phyloP scores from a whole-genome alignment of 2,329 filamentous ascomycete genomes.

The Cercospora sesami region DNA sequence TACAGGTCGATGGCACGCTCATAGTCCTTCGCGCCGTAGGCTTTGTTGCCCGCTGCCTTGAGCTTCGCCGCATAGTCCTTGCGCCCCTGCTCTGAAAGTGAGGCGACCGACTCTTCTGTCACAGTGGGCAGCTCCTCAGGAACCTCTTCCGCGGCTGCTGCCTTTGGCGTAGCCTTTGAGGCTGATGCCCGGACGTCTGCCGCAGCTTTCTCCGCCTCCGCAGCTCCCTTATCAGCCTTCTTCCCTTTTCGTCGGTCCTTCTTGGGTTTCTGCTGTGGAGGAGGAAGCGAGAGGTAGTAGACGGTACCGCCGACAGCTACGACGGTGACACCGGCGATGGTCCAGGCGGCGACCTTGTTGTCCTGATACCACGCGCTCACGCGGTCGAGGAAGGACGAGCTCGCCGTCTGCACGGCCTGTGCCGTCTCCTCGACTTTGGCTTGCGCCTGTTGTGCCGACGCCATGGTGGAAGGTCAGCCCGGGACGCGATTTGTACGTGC shows the following conservation, averaged over 20 bases:
- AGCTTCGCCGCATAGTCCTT: conserved; percentile 86
- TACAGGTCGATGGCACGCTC: conserved; percentile 92
- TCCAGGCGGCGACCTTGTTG: conserved; percentile 94
- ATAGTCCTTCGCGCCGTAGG: conserved; percentile 92
- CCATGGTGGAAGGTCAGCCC: conserved; percentile 19
- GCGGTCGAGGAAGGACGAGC: conserved; percentile 81
- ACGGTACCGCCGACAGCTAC: conserved; percentile 87
- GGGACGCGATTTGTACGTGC: background rate
- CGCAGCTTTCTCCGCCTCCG: conserved; percentile 40
- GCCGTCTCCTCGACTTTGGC: conserved; percentile 26
- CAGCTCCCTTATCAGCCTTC: conserved; percentile 60
- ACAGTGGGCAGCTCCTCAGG: conserved; percentile 53
- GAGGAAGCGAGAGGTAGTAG: conserved; percentile 71
- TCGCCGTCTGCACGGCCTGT: conserved; percentile 44
- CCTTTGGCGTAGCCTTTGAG: conserved; percentile 31
- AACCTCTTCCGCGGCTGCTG: conserved; percentile 39
- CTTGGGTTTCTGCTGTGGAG: conserved; percentile 63
- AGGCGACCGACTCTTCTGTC: conserved; percentile 47
- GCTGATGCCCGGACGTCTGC: conserved; percentile 24
- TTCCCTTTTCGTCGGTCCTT: conserved; percentile 88
- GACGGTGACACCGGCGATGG: conserved; percentile 90
- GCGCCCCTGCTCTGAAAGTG: conserved; percentile 63
- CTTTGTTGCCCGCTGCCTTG: conserved; percentile 94
- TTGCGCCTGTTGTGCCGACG: conserved; percentile 21
- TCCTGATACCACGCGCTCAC: conserved; percentile 90